These are phyloP conservation scores for Trichomonascaceae sp. DNA, from an alignment of 1,139 yeast genomes.

Conservation along the genomic window DNA sequence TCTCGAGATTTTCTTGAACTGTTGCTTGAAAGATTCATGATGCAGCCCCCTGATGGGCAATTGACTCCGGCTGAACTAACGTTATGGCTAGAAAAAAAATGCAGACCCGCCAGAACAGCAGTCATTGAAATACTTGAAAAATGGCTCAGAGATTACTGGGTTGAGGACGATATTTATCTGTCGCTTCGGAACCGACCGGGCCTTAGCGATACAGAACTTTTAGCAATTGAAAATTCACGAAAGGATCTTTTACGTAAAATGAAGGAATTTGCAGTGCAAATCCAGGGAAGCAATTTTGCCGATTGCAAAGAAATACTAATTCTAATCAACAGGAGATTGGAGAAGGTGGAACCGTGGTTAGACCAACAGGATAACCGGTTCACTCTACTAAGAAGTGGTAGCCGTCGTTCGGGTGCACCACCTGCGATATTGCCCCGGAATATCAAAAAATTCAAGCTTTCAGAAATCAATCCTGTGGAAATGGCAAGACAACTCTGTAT, in stretches of 20 bases:
- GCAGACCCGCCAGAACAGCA: constrained; percentile 54
- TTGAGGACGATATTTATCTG: constrained; percentile 39
- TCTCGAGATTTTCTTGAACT: constrained; percentile 58
- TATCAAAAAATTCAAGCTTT: constrained; percentile 22
- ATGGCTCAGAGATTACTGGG: constrained; percentile 75
- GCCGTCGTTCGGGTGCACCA: constrained; percentile 22
- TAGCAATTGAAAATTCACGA: constrained; percentile 18
- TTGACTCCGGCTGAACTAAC: constrained; percentile 76
- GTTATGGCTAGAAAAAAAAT: constrained; percentile 72
- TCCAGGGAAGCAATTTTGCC: constrained; percentile 43
- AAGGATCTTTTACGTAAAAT: constrained; percentile 45
- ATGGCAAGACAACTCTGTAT: constrained; percentile 81
- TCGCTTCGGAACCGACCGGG: not conserved
- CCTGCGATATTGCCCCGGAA: constrained; percentile 25
- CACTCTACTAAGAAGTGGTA: not conserved
- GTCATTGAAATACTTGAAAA: constrained; percentile 67
- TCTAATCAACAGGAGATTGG: constrained; percentile 25
- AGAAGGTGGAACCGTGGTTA: constrained; percentile 23
- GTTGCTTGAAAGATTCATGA: constrained; percentile 60
- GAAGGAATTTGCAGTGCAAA: constrained; percentile 50
- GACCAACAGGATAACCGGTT: constrained; percentile 20
- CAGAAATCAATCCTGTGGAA: constrained; percentile 67
- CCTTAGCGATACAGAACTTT: constrained; percentile 33
- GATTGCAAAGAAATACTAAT: constrained; percentile 32
- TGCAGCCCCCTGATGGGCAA: constrained; percentile 77